phyloP scores from a whole-genome alignment of 495 filamentous ascomycete genomes.

The Penicillium cataractarum region DNA sequence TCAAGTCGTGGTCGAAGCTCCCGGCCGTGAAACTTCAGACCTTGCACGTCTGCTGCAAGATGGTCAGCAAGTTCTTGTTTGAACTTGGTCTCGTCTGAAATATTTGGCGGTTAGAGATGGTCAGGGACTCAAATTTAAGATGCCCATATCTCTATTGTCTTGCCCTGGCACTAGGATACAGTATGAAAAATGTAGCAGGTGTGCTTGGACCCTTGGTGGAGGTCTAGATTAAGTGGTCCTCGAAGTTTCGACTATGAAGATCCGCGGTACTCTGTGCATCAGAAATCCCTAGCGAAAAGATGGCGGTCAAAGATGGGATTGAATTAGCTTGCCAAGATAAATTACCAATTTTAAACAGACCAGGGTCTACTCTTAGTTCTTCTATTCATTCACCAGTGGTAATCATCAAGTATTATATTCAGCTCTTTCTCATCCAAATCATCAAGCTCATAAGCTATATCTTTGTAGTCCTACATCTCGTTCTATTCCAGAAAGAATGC shows the following conservation, averaged over 20 bases:
- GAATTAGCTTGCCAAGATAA: background rate
- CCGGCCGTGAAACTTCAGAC: background rate
- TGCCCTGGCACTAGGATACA: background rate
- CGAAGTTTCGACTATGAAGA: background rate
- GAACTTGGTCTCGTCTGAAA: background rate
- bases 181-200: background rate
- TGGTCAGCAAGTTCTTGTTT: background rate
- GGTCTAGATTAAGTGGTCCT: background rate
- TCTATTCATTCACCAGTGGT: too few species aligned
- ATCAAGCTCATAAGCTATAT: slow-evolving; percentile 11
- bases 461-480: background rate
- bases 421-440: background rate
- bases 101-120: background rate
- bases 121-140: background rate
- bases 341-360: too few species aligned
- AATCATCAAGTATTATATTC: slow-evolving; percentile 6
- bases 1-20: background rate
- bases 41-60: background rate
- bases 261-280: background rate
- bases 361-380: too few species aligned
- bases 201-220: slow-evolving; percentile 1
- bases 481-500: background rate
- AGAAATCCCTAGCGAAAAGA: background rate
- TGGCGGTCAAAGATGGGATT: background rate
- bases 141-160: background rate